A percentile compares a stretch with the other conserved stretches of the same genome.
phyloP scores from a whole-genome alignment of 2,329 filamentous ascomycete species.

The Xylaria sp. region DNA sequence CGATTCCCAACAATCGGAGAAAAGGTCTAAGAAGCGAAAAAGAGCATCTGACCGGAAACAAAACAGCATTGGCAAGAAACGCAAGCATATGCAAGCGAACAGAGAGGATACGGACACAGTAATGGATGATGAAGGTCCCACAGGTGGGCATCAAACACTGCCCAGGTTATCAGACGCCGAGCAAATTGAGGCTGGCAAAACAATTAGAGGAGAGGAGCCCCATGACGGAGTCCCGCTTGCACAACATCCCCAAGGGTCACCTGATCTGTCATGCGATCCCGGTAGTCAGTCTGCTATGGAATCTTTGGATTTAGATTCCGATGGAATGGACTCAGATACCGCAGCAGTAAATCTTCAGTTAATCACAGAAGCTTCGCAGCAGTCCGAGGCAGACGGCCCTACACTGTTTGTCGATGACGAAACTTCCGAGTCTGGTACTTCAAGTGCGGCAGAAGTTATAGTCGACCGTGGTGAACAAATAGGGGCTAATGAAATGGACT shows the following conservation, averaged over 20 bases:
- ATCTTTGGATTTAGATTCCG: conserved; percentile 35
- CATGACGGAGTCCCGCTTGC: background rate
- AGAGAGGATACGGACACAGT: conserved; percentile 37
- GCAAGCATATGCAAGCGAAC: conserved; percentile 36
- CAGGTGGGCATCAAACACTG: conserved; percentile 16
- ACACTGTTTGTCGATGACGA: conserved; percentile 1
- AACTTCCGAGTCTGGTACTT: background rate
- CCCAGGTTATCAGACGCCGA: conserved; percentile 4
- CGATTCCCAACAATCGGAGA: conserved; percentile 40
- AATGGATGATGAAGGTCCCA: conserved; percentile 39
- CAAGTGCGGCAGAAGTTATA: conserved; percentile 31
- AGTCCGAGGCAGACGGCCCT: conserved; percentile 38
- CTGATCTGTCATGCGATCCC: conserved; percentile 36
- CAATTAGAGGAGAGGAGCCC: conserved; percentile 14
- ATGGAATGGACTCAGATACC: conserved; percentile 45
- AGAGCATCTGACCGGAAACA: conserved; percentile 40
- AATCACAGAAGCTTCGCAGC: conserved; percentile 50
- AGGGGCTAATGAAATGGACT: conserved; percentile 9
- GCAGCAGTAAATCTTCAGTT: conserved; percentile 49
- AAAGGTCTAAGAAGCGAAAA: conserved; percentile 47
- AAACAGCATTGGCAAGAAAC: conserved; percentile 45
- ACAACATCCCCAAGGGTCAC: conserved; percentile 12
- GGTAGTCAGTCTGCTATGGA: conserved; percentile 24
- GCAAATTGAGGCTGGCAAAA: conserved; percentile 9
- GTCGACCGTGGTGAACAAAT: conserved; percentile 22